phyloP scores from a whole-genome alignment of 495 filamentous ascomycete genomes.

The Lophium mytilinum region DNA sequence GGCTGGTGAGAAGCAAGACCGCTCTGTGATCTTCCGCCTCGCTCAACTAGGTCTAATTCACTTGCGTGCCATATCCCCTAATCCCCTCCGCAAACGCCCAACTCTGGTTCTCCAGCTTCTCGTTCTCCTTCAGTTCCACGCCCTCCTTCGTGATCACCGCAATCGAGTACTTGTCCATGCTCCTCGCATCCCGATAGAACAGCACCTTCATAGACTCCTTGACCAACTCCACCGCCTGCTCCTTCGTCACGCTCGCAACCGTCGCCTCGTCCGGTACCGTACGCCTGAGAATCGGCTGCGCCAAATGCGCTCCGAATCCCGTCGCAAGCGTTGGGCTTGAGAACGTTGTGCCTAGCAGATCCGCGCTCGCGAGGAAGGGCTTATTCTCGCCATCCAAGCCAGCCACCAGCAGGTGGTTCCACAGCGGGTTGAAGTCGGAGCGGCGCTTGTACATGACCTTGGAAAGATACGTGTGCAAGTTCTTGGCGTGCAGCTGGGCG shows the following conservation, averaged over 20 bases:
- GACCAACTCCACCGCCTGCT: conserved; percentile 70
- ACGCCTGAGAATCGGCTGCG: conserved; percentile 80
- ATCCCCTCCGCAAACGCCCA: conserved; percentile 94
- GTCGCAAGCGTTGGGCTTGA: conserved; percentile 79
- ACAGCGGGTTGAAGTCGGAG: conserved; percentile 91
- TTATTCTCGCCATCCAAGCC: conserved; percentile 71
- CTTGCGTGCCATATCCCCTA: conserved; percentile 66
- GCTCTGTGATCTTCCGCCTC: too few species aligned
- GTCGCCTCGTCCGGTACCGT: conserved; percentile 72
- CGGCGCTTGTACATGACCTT: conserved; percentile 94
- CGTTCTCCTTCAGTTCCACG: conserved; percentile 72
- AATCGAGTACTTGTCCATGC: conserved; percentile 82
- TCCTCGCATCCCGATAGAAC: conserved; percentile 93
- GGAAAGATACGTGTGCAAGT: conserved; percentile 89
- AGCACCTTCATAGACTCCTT: conserved; percentile 96
- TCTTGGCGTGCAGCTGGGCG: conserved; percentile 70
- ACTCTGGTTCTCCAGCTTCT: conserved; percentile 75
- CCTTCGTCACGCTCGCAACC: conserved; percentile 59
- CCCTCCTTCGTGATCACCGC: conserved; percentile 77
- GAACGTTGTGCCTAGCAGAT: conserved; percentile 90
- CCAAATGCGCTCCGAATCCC: conserved; percentile 87
- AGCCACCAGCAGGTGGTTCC: conserved; percentile 88
- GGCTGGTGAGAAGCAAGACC: too few species aligned
- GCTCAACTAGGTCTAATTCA: conserved; percentile 19
- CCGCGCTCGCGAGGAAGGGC: conserved; percentile 83